Evolutionary conservation across 352 stramenopile genomes (phyloP), one percentile per base, ranked within the genome.

Genomic region (Blastocystis sp.): DNA sequence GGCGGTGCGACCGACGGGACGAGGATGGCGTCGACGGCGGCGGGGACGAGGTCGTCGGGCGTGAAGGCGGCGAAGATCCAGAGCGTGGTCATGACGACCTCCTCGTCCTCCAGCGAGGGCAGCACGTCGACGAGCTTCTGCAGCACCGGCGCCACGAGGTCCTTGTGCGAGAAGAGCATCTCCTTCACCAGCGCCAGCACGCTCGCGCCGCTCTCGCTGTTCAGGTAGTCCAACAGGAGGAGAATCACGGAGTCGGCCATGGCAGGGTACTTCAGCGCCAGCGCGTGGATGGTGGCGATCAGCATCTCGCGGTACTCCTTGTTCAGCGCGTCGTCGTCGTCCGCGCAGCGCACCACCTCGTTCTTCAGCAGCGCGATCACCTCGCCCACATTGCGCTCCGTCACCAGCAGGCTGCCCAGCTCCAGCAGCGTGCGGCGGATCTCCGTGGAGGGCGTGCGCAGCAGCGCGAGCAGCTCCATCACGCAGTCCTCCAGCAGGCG

Each of bases 221-320:
- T 95, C 23, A 99, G 90, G 89, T 99, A 98, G 89, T 99, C 96
- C 94, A 99, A 98, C n/a, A 99, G 92, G 70, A 98, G 91, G 77
- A 98, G 94, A 48, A 99, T 96, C 28, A 99, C 97, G 88, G 94
- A 94, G 80, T 97, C 95, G 19, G 96, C 96, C 80, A 99, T 95
- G 76, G 98, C 93, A 2, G 96, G 96, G 91, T 98, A 99, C 86
- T 96, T 95, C 82, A 98, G 94, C 11, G 96, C 96, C 90, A 96
- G 99, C 59, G 90, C 91, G 91, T 99, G 96, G 91, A 99, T 99
- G 38, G 95, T 93, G 66, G 95, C 93, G 79, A 99, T 98, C 19
- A 99, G 94, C 92, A 99, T 90, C 77, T 97, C 93, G 43, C 96
- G 94, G 91, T 99, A 99, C 89, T 97, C 95, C 91, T 98, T 98